Evolutionary conservation across 2,329 filamentous ascomycete species (phyloP).

Genomic region (Talaromyces marneffei): DNA sequence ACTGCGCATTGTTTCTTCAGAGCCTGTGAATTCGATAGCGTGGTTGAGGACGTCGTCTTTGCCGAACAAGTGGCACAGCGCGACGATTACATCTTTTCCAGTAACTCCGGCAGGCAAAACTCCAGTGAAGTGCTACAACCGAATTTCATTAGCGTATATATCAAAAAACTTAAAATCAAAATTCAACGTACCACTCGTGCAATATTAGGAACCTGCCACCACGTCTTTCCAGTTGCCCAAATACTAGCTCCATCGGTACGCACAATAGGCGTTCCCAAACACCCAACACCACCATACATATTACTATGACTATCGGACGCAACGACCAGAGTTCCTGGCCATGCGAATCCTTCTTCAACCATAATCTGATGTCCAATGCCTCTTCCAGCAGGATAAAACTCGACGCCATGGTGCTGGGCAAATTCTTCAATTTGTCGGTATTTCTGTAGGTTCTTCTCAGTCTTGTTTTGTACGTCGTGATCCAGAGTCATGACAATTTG

Average conservation of each 20-base stretch:
- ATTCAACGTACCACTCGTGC: constrained; percentile 61
- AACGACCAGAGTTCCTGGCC: constrained; percentile 78
- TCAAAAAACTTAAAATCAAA: neutral
- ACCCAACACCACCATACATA: constrained; percentile 76
- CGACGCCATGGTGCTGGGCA: constrained; percentile 67
- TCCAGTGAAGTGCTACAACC: constrained; percentile 53
- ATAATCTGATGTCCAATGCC: constrained; percentile 78
- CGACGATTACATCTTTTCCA: constrained; percentile 91
- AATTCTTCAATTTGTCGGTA: constrained; percentile 78
- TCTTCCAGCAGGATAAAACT: constrained; percentile 69
- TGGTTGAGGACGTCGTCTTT: constrained; percentile 87
- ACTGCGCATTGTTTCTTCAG: constrained; percentile 67
- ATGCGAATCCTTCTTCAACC: constrained; percentile 75
- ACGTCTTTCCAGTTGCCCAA: constrained; percentile 75
- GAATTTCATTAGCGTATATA: neutral
- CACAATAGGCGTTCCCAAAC: constrained; percentile 74
- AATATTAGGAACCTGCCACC: constrained; percentile 84
- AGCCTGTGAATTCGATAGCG: constrained; percentile 78
- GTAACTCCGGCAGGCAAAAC: constrained; percentile 71
- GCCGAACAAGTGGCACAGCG: constrained; percentile 79
- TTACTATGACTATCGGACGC: constrained; percentile 68
- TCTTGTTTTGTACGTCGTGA: constrained; percentile 83
- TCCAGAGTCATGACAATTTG: constrained; percentile 82
- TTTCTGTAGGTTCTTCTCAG: constrained; percentile 71
- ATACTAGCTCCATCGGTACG: constrained; percentile 81